phyloP scores from a whole-genome alignment of 2,329 filamentous ascomycete species.

The Neodidymelliopsis sp. region DNA sequence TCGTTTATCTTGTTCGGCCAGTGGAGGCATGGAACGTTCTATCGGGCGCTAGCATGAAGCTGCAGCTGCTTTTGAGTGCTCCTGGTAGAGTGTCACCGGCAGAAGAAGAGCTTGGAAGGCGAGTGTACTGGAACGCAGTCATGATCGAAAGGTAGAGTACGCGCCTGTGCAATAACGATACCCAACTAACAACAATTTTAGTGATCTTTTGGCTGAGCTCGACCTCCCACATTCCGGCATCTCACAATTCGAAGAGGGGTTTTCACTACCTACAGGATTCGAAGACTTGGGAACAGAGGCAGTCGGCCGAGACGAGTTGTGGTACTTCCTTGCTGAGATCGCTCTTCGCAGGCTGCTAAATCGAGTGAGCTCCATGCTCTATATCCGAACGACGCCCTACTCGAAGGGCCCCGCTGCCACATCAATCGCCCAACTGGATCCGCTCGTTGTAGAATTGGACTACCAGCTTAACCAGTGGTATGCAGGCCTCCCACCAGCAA shows the following conservation, averaged over 20 bases:
- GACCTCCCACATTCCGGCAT: conserved; percentile 85
- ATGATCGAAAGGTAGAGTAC: conserved; percentile 70
- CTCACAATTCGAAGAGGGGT: conserved; percentile 80
- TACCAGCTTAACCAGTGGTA: conserved; percentile 88
- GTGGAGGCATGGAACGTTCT: conserved; percentile 84
- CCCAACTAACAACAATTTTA: conserved; percentile 18
- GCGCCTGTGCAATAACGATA: neutral
- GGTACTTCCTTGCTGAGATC: conserved; percentile 88
- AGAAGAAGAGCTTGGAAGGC: conserved; percentile 75
- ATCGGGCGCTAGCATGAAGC: conserved; percentile 80
- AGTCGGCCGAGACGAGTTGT: conserved; percentile 77
- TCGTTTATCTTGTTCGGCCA: conserved; percentile 82
- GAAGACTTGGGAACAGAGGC: conserved; percentile 71
- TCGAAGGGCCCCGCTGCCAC: conserved; percentile 57
- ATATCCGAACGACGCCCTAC: conserved; percentile 67
- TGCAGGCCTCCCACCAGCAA: conserved; percentile 74
- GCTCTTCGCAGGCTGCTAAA: conserved; percentile 79
- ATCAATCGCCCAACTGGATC: conserved; percentile 76
- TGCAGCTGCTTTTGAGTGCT: conserved; percentile 78
- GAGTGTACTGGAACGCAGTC: conserved; percentile 85
- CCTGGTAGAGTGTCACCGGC: conserved; percentile 74
- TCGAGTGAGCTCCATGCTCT: conserved; percentile 79
- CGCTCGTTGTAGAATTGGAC: conserved; percentile 80
- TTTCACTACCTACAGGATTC: conserved; percentile 79
- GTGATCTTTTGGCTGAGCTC: conserved; percentile 77